Conservation (phyloP, 2,329 filamentous ascomycete genomes). For the Nemania bipapillata region DNA sequence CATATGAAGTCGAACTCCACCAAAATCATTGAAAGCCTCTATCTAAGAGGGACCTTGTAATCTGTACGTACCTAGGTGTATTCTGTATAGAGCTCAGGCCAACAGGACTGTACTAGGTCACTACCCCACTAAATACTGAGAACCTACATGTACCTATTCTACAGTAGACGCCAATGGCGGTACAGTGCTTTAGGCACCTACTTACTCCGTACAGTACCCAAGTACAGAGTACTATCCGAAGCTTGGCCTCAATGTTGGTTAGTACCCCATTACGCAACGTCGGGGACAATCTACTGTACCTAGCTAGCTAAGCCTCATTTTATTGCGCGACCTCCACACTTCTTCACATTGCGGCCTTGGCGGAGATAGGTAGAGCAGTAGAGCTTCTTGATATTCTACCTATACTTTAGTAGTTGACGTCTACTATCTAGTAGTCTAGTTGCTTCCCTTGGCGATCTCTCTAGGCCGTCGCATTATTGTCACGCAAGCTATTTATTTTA, state of each 20-base stretch:
- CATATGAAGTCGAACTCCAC: constrained; percentile 13
- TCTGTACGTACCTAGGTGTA: neutral
- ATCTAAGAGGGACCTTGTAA: neutral
- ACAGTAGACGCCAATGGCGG: neutral
- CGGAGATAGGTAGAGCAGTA: neutral
- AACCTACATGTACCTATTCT: no score
- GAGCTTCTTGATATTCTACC: constrained; percentile 19
- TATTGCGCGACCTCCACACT: constrained; percentile 38
- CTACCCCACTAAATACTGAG: no score
- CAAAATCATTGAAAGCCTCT: constrained; percentile 16
- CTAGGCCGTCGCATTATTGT: constrained; percentile 6
- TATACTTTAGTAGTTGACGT: constrained; percentile 32
- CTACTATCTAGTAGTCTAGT: no score
- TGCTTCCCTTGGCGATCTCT: constrained; percentile 25
- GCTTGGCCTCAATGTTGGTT: neutral
- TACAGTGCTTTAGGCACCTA: neutral
- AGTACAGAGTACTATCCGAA: neutral
- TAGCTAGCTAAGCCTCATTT: constrained; percentile 28
- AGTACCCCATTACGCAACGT: constrained; percentile 30
- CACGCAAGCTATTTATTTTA: constrained; percentile 3
- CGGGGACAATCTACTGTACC: constrained; percentile 2
- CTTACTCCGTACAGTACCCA: neutral
- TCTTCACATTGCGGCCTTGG: constrained; percentile 14
- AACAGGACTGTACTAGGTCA: no score
- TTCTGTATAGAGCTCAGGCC: no score